Base-by-base conservation (phyloP, 176 grass and related monocot genomes). In the Phoenix roebelenii region DNA sequence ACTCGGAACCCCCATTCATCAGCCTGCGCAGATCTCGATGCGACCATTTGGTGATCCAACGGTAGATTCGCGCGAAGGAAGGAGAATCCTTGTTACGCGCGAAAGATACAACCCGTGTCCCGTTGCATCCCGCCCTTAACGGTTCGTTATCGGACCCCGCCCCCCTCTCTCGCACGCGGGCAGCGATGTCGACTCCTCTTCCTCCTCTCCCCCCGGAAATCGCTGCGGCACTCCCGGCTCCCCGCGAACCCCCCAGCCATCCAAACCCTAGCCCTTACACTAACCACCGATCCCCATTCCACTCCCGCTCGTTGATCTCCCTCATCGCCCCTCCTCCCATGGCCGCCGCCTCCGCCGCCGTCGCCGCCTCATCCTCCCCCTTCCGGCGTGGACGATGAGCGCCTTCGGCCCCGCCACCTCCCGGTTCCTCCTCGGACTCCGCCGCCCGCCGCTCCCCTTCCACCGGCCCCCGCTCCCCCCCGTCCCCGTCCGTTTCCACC, bases 311-410 rank as follows among this genome's bases (percentile, higher is more conserved):
- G 17, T 55, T 18, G 9, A 9, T 19, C 29, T 51, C 25, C 51
- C 16, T n/a, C 9, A 3, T 6, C 1, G 5, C 51, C 24, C 17
- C 16, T 35, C 51, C 52, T 55, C 65, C 25, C 25, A 55, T 39
- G 65, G 25, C 65, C 20, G 55, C 55, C 22, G 14, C 4, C 1
- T 1, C 22, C 5, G 67, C 20, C 20, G 20, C 16, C 54, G 54
- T 26, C 9, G 26, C 22, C 68, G 23, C 35, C 19, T 24, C 3
- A 5, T 19, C 56, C 4, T 15, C 52, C 18, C 30, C 48, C 16
- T 35, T 48, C 44, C 44, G 55, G 20, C 53, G 25, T n/a, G 49
- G 44, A 52, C 18, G 62, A 65, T 65, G 48, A 65, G 48, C 48
- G 44, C 68, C 55, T 23, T 23, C 44, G 22, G 28, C 16, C 15